Conservation (phyloP, 768 basidiomycete species). For the Lactarius pseudohatsudake region DNA sequence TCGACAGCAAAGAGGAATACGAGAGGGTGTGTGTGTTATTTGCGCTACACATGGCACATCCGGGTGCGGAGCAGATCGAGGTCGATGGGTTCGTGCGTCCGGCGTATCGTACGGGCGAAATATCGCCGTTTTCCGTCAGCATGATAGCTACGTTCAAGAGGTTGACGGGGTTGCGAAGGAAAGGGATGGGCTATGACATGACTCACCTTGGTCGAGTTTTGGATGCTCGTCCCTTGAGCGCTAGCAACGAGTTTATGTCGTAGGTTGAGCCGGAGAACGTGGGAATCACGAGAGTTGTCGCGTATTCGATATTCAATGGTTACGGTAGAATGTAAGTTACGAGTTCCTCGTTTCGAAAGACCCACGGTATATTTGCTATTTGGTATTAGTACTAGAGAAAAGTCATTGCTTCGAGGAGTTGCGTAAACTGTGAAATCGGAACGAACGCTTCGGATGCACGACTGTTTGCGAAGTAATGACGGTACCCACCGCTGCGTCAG, state of each 20-base stretch:
- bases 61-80: background rate
- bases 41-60: conserved; percentile 1
- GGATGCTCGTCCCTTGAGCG: conserved; percentile 2
- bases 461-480: no score
- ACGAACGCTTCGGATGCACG: background rate
- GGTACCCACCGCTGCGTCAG: no score
- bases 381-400: no score
- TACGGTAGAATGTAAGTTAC: no score
- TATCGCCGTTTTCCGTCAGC: background rate
- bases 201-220: conserved; percentile 4
- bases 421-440: background rate
- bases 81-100: conserved; percentile 10
- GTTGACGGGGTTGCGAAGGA: conserved; percentile 1
- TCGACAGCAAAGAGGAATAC: conserved; percentile 11
- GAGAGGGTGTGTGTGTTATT: conserved; percentile 7
- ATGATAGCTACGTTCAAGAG: conserved; percentile 3
- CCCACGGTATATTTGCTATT: no score
- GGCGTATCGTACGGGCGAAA: background rate
- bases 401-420: background rate
- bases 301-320: background rate
- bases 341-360: no score
- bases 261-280: no score
- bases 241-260: background rate
- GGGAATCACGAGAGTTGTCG: no score
- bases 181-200: conserved; percentile 4